These are phyloP conservation scores for Batkoa obscura DNA, from an alignment of 371 early-diverging fungal species.

Conservation along the genomic window DNA sequence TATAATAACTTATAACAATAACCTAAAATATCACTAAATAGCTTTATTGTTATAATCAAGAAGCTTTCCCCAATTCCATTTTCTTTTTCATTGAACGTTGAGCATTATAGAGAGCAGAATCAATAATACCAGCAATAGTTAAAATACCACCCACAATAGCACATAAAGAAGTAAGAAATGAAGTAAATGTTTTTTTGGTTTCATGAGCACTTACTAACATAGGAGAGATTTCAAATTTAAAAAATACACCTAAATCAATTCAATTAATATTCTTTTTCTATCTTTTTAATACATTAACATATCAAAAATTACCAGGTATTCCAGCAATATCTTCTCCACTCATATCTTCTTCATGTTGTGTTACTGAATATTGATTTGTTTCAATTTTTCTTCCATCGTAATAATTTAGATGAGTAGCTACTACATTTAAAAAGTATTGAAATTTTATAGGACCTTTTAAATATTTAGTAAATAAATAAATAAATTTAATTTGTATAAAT, in stretches of 20 bases:
- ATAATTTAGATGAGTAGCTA: conserved; percentile 61
- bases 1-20: no score
- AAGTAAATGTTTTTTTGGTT: conserved; percentile 56
- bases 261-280: no score
- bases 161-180: conserved; percentile 75
- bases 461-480: conserved; percentile 11
- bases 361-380: conserved; percentile 90
- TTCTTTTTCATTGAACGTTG: conserved; percentile 62
- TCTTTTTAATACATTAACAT: background rate
- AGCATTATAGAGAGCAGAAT: conserved; percentile 71
- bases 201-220: conserved; percentile 82
- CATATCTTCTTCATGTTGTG: conserved; percentile 46
- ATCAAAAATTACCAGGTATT: conserved; percentile 28
- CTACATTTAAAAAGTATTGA: conserved; percentile 89
- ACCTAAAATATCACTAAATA: no score
- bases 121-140: conserved; percentile 87
- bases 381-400: conserved; percentile 33
- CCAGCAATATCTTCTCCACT: conserved; percentile 16
- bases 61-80: conserved; percentile 65
- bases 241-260: conserved; percentile 51
- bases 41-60: no score
- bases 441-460: conserved; percentile 23
- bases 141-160: conserved; percentile 91
- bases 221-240: conserved; percentile 91
- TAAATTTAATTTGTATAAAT: background rate